Evolutionary conservation across 2,329 filamentous ascomycete species (phyloP).

Genomic region (Pseudocercospora crystallina): DNA sequence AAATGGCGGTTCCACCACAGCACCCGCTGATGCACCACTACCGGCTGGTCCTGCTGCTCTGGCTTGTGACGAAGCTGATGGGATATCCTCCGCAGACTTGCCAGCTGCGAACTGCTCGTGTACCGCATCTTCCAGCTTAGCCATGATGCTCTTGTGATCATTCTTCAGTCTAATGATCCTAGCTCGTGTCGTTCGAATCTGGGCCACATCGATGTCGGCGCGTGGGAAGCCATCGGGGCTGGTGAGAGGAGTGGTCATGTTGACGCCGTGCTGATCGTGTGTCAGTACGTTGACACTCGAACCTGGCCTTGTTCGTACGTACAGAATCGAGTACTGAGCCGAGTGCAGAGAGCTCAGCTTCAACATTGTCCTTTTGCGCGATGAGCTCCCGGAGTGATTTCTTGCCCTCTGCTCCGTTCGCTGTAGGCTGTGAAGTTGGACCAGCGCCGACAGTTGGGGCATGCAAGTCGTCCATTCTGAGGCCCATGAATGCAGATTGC

Average conservation of each 20-base stretch:
- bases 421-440: slow-evolving; percentile 51
- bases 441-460: slow-evolving; percentile 75
- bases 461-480: slow-evolving; percentile 64
- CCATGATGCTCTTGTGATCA: slow-evolving; percentile 90
- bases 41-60: slow-evolving; percentile 19
- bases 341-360: slow-evolving; percentile 82
- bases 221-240: slow-evolving; percentile 90
- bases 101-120: slow-evolving; percentile 76
- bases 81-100: slow-evolving; percentile 22
- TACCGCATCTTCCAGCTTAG: slow-evolving; percentile 76
- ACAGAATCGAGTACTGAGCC: slow-evolving; percentile 87
- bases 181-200: slow-evolving; percentile 90
- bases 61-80: slow-evolving; percentile 12
- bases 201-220: slow-evolving; percentile 89
- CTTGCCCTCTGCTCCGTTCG: slow-evolving; percentile 51
- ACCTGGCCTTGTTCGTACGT: slow-evolving; percentile 33
- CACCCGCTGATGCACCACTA: slow-evolving; percentile 14
- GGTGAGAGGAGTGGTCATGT: slow-evolving; percentile 84
- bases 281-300: slow-evolving; percentile 18
- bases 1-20: slow-evolving; percentile 64
- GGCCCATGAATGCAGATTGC: slow-evolving; percentile 44
- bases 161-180: slow-evolving; percentile 87
- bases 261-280: slow-evolving; percentile 76
- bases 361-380: slow-evolving; percentile 77
- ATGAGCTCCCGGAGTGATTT: slow-evolving; percentile 78